Evolutionary conservation across 2,329 filamentous ascomycete genomes (phyloP), one percentile per base, ranked within the genome.

Genomic region (Ceratocystis eucalypticola): DNA sequence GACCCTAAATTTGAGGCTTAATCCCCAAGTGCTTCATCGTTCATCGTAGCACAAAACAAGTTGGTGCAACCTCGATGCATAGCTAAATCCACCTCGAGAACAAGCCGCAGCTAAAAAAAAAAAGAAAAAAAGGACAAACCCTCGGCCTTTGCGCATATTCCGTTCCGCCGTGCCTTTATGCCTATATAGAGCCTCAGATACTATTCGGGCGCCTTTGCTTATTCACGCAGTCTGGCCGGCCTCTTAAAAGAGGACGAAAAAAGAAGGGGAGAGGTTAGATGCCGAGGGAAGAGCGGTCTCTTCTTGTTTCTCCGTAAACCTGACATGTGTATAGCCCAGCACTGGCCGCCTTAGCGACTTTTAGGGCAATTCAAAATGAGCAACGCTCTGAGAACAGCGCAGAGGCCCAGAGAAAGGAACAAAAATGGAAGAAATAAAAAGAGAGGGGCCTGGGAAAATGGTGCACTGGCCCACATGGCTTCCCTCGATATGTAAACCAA

Each of bases 401-500:
- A 33, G 17, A 7, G 25, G 7, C 17, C 17, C 46, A 57, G 25
- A 28, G 17, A 33, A 33, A 5, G 48, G 48, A 53, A 53, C 25
- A 50, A 0, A 50, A 25, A 53, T 53, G 48, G 48, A 53, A 53
- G 15, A 57, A 57, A 57, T n/a, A 57, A 57, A 50, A 50, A 50
- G 8, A 50, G 20, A 50, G 46, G 53, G 53, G 25, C 15, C 53
- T 17, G 17, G 53, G 17, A 7, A 8, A n/a, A 17, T 17, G 2
- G 25, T 57, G 53, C 53, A 57, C 53, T 57, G 53, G 53, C 53
- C 53, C 28, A 22, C 53, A 57, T 57, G 50, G 50, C 6, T 28
- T 33, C 53, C 15, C 15, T 57, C 12, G 1, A 17, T 17, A 28
- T 22, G 17, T 22, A 50, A 5, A 28, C 28, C 10, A 25, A 33